Base-by-base conservation (phyloP, 2,329 filamentous ascomycete genomes). In the Lojkania enalia region DNA sequence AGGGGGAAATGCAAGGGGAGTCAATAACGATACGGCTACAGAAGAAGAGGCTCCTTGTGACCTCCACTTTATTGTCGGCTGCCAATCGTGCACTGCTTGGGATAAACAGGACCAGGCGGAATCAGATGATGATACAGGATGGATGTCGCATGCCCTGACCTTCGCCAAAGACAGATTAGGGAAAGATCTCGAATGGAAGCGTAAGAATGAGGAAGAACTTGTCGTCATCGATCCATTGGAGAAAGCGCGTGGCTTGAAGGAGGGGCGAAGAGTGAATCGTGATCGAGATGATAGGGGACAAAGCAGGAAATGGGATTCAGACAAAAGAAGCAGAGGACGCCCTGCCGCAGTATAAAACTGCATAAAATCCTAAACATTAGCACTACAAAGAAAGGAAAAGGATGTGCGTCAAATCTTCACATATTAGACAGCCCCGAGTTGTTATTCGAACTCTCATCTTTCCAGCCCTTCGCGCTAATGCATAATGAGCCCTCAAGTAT, bases 61-160 rank as follows among this genome's bases (percentile, higher is more conserved):
- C 67, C 74, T 99, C 25, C 94, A 99, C 67, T 99, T 97, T 69
- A 95, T 99, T 52, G 88, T 87, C 37, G 88, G 95, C 60, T 99
- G 94, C 69, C 90, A 96, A 65, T 96, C 90, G 33, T 97, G 94
- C 69, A 84, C 82, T 46, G 82, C 86, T 0, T 96, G 91, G 90
- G 87, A 95, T 15, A 84, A 87, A 52, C 85, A 82, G 19, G 76
- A 82, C 42, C 75, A 81, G 29, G 79, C 77, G 23, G 82, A 85
- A 40, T 83, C 81, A 25, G 71, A 73, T 2, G 74, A 76, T 13
- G 75, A 77, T 39, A 77, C 81, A 37, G 85, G 84, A 5, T 97
- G 92, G 91, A 88, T 96, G 83, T 83, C 82, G 3, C 92, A 97
- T 67, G 78, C 83, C 7, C 76, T 99, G 25, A 88, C 81, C 35